Percentiles rank a stretch among this genome's conserved stretches.
phyloP scores from a whole-genome alignment of 371 early-diverging fungal genomes.

The Lichtheimia ornata region DNA sequence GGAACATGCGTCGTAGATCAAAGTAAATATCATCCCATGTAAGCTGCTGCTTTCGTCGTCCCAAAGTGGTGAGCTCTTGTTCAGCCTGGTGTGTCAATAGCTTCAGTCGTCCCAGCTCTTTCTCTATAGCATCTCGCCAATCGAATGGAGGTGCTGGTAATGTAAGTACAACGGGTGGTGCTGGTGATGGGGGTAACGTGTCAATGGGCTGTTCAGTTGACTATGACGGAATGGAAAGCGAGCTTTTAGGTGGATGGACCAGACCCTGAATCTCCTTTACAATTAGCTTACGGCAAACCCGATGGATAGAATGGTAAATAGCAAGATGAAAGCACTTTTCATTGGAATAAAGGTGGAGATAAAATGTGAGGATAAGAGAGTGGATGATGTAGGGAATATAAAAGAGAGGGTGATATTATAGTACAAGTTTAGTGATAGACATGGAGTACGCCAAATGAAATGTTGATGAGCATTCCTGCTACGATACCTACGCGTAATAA shows the following conservation, averaged over 20 bases:
- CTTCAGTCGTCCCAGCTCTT: background rate
- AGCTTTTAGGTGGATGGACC: background rate
- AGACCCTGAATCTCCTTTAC: background rate
- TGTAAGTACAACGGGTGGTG: background rate
- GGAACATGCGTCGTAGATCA: conserved; percentile 7
- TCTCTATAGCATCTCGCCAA: background rate
- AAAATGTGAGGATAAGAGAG: background rate
- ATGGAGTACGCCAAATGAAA: conserved; percentile 66
- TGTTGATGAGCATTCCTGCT: conserved; percentile 67
- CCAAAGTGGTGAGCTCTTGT: background rate
- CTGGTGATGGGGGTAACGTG: background rate
- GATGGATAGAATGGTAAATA: background rate
- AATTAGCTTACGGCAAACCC: background rate
- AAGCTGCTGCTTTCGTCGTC: background rate
- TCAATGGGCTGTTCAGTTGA: too few relatives aligned
- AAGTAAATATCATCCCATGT: conserved; percentile 8
- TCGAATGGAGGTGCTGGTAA: background rate
- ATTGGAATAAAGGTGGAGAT: background rate
- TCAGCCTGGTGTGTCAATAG: background rate
- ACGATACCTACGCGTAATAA: conserved; percentile 42
- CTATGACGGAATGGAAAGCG: background rate
- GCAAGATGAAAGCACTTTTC: background rate
- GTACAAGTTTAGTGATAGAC: conserved; percentile 42
- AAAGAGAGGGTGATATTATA: background rate
- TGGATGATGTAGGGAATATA: background rate